These are phyloP conservation scores for Podaxis rugospora DNA, from an alignment of 768 basidiomycete species.

Conservation along the genomic window DNA sequence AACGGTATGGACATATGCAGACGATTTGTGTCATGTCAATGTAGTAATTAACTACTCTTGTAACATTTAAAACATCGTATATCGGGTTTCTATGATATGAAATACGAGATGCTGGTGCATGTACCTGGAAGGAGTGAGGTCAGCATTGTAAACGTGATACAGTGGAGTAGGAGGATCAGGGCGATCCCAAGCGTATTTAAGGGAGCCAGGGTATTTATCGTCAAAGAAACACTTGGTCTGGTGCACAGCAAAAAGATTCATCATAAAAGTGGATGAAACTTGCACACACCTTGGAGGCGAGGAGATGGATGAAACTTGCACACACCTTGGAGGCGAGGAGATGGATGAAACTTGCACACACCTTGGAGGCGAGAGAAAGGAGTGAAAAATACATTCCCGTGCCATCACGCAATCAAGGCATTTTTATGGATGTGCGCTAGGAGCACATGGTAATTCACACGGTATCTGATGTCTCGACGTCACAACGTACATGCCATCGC, in stretches of 20 bases:
- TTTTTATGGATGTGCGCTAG: conserved; percentile 10
- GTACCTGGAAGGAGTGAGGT: neutral
- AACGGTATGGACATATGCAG: conserved; percentile 3
- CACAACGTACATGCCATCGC: neutral
- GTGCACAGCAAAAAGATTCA: conserved; percentile 53
- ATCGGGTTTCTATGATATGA: neutral
- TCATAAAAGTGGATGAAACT: conserved; percentile 24
- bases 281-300: conserved; percentile 19
- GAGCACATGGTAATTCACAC: conserved; percentile 5
- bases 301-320: conserved; percentile 11
- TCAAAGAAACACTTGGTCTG: conserved; percentile 49
- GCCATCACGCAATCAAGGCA: neutral
- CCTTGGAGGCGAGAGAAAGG: too few relatives aligned
- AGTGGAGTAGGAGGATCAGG: conserved; percentile 33
- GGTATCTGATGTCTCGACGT: conserved; percentile 3
- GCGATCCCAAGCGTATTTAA: conserved; percentile 46
- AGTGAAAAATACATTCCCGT: neutral
- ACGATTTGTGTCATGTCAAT: too few relatives aligned
- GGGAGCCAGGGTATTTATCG: conserved; percentile 42
- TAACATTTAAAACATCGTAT: neutral
- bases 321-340: conserved; percentile 18
- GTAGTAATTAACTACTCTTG: too few relatives aligned
- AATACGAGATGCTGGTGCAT: neutral
- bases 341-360: too few relatives aligned
- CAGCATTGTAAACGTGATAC: neutral